Evolutionary conservation across 345 rosid genomes (phyloP).

Genomic region (Cardiospermum halicacabum): DNA sequence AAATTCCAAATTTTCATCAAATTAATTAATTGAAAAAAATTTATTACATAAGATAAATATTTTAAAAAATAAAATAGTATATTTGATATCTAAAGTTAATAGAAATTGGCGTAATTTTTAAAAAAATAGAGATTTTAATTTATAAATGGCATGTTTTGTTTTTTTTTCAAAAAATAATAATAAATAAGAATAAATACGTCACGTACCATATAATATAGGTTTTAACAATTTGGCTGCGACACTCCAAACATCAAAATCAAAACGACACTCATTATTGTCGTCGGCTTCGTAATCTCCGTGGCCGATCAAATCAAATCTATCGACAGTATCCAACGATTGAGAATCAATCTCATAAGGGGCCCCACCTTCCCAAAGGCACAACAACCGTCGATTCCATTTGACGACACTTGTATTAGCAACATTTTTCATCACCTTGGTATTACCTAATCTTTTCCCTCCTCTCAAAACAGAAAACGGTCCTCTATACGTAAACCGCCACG

Average conservation of each 20-base stretch:
- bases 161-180: too few relatives aligned
- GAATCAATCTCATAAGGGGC: constrained; percentile 78
- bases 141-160: too few relatives aligned
- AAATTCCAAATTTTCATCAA: too few relatives aligned
- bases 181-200: neutral
- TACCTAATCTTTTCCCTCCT: constrained; percentile 66
- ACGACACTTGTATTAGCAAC: constrained; percentile 88
- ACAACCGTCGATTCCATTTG: constrained; percentile 65
- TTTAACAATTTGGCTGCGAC: constrained; percentile 60
- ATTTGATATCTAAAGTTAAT: too few relatives aligned
- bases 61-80: too few relatives aligned
- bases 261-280: neutral
- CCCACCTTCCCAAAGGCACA: constrained; percentile 97
- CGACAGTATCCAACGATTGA: constrained; percentile 63
- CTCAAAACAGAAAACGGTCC: constrained; percentile 86
- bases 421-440: constrained; percentile 89
- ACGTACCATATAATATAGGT: constrained; percentile 65
- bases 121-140: too few relatives aligned
- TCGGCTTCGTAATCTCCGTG: neutral
- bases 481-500: constrained; percentile 75
- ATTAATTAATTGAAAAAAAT: too few relatives aligned
- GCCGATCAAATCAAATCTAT: constrained; percentile 41
- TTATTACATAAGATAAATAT: too few relatives aligned
- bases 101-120: too few relatives aligned
- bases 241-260: constrained; percentile 33